phyloP scores from a whole-genome alignment of 2,329 filamentous ascomycete genomes.

The Fusarium verticillioides region DNA sequence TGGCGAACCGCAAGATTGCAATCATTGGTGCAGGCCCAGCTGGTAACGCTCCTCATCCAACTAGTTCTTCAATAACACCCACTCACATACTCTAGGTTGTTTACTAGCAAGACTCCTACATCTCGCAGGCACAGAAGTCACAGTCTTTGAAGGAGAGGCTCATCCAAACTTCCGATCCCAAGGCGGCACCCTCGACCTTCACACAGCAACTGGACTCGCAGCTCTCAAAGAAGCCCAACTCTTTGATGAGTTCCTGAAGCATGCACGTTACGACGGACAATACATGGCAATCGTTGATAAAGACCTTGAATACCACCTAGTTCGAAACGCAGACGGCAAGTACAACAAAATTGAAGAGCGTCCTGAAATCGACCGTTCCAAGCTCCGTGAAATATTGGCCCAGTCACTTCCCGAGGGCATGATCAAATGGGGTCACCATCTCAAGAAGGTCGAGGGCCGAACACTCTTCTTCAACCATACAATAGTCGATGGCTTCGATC shows the following conservation, averaged over 20 bases:
- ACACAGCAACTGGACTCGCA: constrained; percentile 60
- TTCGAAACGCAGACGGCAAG: constrained; percentile 39
- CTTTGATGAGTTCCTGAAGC: constrained; percentile 60
- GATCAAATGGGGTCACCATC: constrained; percentile 59
- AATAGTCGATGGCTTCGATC: constrained; percentile 52
- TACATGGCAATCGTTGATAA: constrained; percentile 59
- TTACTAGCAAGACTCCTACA: constrained; percentile 61
- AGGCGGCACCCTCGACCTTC: constrained; percentile 66
- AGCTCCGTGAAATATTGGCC: constrained; percentile 57
- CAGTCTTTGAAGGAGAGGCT: constrained; percentile 62
- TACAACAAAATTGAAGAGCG: constrained; percentile 48
- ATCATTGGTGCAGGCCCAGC: constrained; percentile 46
- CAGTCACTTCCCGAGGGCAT: constrained; percentile 57
- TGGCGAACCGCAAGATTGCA: constrained; percentile 41
- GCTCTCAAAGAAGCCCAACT: constrained; percentile 63
- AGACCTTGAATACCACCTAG: constrained; percentile 50
- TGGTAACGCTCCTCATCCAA: constrained; percentile 26
- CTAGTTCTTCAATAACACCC: background rate
- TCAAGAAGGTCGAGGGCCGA: constrained; percentile 52
- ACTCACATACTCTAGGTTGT: constrained; percentile 38
- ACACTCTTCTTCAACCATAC: constrained; percentile 54
- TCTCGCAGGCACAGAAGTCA: constrained; percentile 56
- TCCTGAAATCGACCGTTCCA: constrained; percentile 64
- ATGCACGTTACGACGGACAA: constrained; percentile 64
- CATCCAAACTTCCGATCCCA: constrained; percentile 58